Conservation (phyloP, 148 eudicot genomes). For the Silene conica region DNA sequence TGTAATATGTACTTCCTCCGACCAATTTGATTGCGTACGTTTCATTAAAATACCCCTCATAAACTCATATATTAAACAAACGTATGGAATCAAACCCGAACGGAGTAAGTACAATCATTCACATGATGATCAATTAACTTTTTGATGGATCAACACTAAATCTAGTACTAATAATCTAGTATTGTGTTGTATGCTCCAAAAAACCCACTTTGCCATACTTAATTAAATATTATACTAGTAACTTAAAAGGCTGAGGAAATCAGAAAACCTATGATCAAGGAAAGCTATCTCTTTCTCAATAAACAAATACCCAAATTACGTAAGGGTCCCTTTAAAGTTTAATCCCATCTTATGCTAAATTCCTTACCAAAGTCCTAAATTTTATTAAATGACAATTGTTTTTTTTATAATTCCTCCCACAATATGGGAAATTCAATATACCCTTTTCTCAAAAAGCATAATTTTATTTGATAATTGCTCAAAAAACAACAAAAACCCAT, state of each 20-base stretch:
- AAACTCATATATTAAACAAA: no score
- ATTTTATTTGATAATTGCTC: neutral
- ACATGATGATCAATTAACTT: constrained; percentile 19
- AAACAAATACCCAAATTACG: constrained; percentile 10
- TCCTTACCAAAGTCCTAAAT: neutral
- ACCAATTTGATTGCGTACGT: no score
- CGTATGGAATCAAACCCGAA: no score
- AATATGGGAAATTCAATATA: constrained; percentile 1
- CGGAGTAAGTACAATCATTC: neutral
- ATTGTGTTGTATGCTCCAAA: constrained; percentile 15
- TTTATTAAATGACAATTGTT: neutral
- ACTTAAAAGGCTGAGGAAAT: constrained; percentile 20
- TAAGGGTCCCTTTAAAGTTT: constrained; percentile 27
- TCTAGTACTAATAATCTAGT: neutral
- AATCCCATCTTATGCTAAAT: constrained; percentile 11
- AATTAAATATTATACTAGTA: neutral
- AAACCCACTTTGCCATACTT: constrained; percentile 21
- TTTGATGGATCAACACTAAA: constrained; percentile 14
- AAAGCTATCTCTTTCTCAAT: constrained; percentile 7
- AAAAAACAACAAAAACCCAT: constrained; percentile 17
- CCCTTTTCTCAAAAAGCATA: neutral
- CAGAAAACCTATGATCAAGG: constrained; percentile 19
- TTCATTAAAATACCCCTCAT: no score
- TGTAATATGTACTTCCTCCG: no score
- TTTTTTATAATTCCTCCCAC: neutral